These are phyloP conservation scores for Mycena kentingensis DNA, from an alignment of 768 basidiomycete species.

Conservation along the genomic window DNA sequence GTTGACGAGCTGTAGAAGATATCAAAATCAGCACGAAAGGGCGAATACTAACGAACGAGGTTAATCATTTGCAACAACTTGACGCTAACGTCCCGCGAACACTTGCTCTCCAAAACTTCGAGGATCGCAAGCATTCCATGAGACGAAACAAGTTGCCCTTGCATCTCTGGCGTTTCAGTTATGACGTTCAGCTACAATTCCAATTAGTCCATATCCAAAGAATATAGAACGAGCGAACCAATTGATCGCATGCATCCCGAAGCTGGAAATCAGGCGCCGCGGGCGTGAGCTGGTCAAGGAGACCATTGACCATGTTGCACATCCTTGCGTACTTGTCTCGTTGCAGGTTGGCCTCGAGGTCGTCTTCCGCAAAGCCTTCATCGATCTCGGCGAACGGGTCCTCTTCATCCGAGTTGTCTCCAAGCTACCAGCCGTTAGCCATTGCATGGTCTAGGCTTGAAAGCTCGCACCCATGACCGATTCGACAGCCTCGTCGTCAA, in stretches of 20 bases:
- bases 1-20: slow-evolving; percentile 55
- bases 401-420: slow-evolving; percentile 85
- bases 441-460: background rate
- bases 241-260: slow-evolving; percentile 81
- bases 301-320: slow-evolving; percentile 75
- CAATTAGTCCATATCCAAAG: background rate
- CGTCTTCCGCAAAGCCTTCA: slow-evolving; percentile 89
- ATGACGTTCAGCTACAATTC: slow-evolving; percentile 72
- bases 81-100: slow-evolving; percentile 82
- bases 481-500: slow-evolving; percentile 86
- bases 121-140: slow-evolving; percentile 96
- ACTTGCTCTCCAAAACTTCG: slow-evolving; percentile 87
- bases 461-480: slow-evolving; percentile 75
- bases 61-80: slow-evolving; percentile 90
- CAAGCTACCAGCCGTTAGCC: slow-evolving; percentile 48
- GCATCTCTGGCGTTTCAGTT: slow-evolving; percentile 81
- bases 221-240: slow-evolving; percentile 40
- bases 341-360: slow-evolving; percentile 87
- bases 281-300: slow-evolving; percentile 85
- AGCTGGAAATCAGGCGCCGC: slow-evolving; percentile 82
- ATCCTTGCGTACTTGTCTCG: slow-evolving; percentile 92
- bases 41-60: slow-evolving; percentile 50
- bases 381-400: slow-evolving; percentile 99
- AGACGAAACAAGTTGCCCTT: slow-evolving; percentile 82
- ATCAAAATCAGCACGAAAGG: slow-evolving; percentile 28